Evolutionary conservation across 306 rosid genomes (phyloP), one percentile per base, ranked within the genome.

Genomic region (Amphicarpaea edgeworthii): DNA sequence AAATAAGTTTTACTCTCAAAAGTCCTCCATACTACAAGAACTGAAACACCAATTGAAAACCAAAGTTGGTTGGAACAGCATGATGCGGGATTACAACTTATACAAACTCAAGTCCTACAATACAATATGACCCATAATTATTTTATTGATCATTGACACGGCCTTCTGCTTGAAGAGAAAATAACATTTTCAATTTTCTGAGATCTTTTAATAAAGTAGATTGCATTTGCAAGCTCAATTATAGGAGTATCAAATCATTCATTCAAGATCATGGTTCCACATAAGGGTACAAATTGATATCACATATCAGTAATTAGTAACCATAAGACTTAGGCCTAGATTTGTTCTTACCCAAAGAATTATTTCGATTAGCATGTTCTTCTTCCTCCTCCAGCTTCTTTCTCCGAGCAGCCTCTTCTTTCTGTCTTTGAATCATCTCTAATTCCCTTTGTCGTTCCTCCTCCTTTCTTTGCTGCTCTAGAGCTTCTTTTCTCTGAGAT

Each of bases 361-460:
- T 87, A 85, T 81, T 75, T 42, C 81, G 77, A 46, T 76, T 83
- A 12, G 88, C 82, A 30, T 81, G 87, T 62, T 90, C 92, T 84
- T 92, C 93, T 47, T 88, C 97, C 77, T 93, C 90, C 77, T 88
- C 97, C 46, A 77, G 79, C 75, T 84, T 93, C 84, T 93, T 93
- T 65, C 94, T 90, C 81, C 94, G 53, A 16, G 90, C 86, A 80
- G 87, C 81, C 85, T 93, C 97, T 77, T 93, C 96, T 86, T 93
- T 93, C 70, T 93, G 98, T 75, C 98, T 86, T 43, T 79, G 93
- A 54, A 90, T 87, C 86, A 88, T 83, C 87, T 87, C 97, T 73
- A 90, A 82, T 75, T 93, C 97, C 79, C 91, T 77, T 58, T 84
- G 89, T 2, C 97, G 89, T 68, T 96, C 99, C 85, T 96, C 99